These are phyloP conservation scores for Saccharomycopsis hybrid DNA, from an alignment of 1,139 yeast species.

Conservation along the genomic window DNA sequence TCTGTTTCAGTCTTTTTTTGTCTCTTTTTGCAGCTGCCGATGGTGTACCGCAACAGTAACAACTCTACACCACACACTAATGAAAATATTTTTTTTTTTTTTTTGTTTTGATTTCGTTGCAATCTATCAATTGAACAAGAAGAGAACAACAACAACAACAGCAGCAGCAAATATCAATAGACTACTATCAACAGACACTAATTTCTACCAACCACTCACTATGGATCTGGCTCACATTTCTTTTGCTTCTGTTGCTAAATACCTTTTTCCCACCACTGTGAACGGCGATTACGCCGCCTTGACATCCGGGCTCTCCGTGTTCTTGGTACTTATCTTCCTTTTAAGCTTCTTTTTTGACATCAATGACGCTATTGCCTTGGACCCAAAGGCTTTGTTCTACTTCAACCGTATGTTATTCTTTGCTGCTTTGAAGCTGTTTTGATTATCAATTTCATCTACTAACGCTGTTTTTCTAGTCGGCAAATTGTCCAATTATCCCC, in stretches of 20 bases:
- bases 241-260: slow-evolving; percentile 8
- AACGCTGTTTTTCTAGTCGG: slow-evolving; percentile 33
- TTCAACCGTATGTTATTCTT: slow-evolving; percentile 35
- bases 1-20: too few species aligned
- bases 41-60: too few species aligned
- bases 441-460: background rate
- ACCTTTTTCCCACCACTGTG: slow-evolving; percentile 11
- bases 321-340: slow-evolving; percentile 39
- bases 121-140: too few species aligned
- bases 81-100: too few species aligned
- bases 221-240: background rate
- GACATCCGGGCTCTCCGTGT: slow-evolving; percentile 56
- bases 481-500: slow-evolving; percentile 66
- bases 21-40: too few species aligned
- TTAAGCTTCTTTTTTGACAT: slow-evolving; percentile 31
- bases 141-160: too few species aligned
- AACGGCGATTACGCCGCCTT: slow-evolving; percentile 44
- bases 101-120: too few species aligned
- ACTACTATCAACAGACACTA: too few species aligned
- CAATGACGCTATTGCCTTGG: slow-evolving; percentile 37
- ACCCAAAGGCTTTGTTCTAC: slow-evolving; percentile 50
- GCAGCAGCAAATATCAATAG: too few species aligned
- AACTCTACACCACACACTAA: too few species aligned
- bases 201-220: too few species aligned
- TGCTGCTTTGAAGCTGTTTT: background rate